These are phyloP conservation scores for Neurospora cerealis DNA, from an alignment of 495 filamentous ascomycete species.

Conservation along the genomic window DNA sequence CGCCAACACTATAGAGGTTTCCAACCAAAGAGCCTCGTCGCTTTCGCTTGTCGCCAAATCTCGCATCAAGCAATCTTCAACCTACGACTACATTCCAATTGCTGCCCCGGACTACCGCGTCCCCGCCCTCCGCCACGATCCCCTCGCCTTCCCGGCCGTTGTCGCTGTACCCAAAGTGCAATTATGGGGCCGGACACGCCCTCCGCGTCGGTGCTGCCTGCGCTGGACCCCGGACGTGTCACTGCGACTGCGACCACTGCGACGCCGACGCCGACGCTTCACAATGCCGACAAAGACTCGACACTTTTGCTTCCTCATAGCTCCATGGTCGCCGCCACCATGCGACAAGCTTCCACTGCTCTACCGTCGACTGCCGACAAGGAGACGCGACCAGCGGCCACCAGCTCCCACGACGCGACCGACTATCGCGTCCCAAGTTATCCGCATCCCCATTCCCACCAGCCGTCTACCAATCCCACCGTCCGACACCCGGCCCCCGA, in stretches of 20 bases:
- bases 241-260: neutral
- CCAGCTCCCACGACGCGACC: slow-evolving; percentile 2
- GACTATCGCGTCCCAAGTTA: slow-evolving; percentile 1
- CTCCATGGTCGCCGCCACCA: neutral
- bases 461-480: slow-evolving; percentile 9
- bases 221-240: slow-evolving; percentile 19
- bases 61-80: slow-evolving; percentile 10
- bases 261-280: neutral
- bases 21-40: slow-evolving; percentile 7
- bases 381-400: neutral
- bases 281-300: slow-evolving; percentile 15
- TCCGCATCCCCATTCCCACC: slow-evolving; percentile 6
- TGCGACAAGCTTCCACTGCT: neutral
- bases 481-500: slow-evolving; percentile 9
- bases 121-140: neutral
- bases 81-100: slow-evolving; percentile 1
- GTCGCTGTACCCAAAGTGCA: neutral
- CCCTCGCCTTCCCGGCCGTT: slow-evolving; percentile 1
- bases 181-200: slow-evolving; percentile 18
- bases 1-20: neutral
- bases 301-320: slow-evolving; percentile 7
- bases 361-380: neutral
- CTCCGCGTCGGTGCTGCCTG: slow-evolving; percentile 9
- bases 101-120: neutral
- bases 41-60: slow-evolving; percentile 15